These are phyloP conservation scores for Pythium folliculosum DNA, from an alignment of 352 stramenopile genomes.

Conservation along the genomic window DNA sequence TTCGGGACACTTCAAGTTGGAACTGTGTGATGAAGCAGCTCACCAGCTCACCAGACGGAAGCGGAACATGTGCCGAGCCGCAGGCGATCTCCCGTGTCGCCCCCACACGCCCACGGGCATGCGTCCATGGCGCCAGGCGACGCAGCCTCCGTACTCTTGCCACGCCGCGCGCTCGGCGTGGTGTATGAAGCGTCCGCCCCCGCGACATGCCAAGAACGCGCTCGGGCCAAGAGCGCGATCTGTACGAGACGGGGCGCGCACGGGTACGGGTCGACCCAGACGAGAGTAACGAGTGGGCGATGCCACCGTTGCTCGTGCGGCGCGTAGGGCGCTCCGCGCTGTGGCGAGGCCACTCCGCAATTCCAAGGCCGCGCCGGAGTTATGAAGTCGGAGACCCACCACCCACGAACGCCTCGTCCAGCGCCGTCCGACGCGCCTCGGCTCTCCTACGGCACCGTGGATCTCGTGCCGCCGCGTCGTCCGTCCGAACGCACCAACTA, in stretches of 20 bases:
- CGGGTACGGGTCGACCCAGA: not conserved
- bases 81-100: no score
- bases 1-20: slow-evolving; percentile 24
- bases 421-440: not conserved
- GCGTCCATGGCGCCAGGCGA: no score
- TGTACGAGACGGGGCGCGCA: not conserved
- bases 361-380: not conserved
- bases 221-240: not conserved
- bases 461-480: slow-evolving; percentile 4
- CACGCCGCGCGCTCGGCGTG: not conserved
- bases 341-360: not conserved
- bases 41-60: not conserved
- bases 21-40: no score
- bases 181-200: not conserved
- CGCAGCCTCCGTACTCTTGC: no score
- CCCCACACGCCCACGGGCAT: no score
- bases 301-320: not conserved
- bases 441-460: slow-evolving; percentile 26
- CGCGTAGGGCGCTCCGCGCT: not conserved
- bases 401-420: not conserved
- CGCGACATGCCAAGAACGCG: not conserved
- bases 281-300: no score
- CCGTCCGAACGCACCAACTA: not conserved
- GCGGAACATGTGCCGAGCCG: not conserved
- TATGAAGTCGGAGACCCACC: not conserved